Evolutionary conservation across 345 rosid species (phyloP).

Genomic region (Carallia pectinifolia): DNA sequence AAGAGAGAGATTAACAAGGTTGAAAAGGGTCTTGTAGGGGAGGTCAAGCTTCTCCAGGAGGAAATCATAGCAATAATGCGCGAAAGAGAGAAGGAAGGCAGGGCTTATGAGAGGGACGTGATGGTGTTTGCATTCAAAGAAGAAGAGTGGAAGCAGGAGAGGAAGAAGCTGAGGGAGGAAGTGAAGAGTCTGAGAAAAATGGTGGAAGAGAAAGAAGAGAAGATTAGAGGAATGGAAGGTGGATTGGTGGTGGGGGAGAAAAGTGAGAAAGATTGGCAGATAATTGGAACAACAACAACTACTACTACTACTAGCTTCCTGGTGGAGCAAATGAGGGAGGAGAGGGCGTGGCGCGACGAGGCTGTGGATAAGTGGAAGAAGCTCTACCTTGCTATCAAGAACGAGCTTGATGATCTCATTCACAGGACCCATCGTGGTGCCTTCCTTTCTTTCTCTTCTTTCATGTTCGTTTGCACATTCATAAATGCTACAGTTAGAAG

Average conservation of each 20-base stretch:
- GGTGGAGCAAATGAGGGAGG: conserved; percentile 62
- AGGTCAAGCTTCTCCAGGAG: conserved; percentile 42
- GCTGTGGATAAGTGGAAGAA: conserved; percentile 83
- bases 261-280: conserved; percentile 31
- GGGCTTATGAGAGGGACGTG: conserved; percentile 44
- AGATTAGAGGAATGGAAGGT: conserved; percentile 23
- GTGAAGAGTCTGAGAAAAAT: conserved; percentile 49
- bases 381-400: conserved; percentile 74
- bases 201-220: conserved; percentile 48
- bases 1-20: conserved; percentile 32
- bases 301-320: conserved; percentile 11
- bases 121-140: conserved; percentile 47
- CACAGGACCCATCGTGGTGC: conserved; percentile 50
- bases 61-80: conserved; percentile 44
- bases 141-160: conserved; percentile 71
- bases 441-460: not conserved
- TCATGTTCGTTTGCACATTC: not conserved
- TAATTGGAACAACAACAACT: conserved; percentile 16
- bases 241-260: conserved; percentile 13
- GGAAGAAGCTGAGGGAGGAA: conserved; percentile 58
- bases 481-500: no score
- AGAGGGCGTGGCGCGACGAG: conserved; percentile 64
- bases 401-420: conserved; percentile 80
- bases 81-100: conserved; percentile 46
- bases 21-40: conserved; percentile 26